Evolutionary conservation across 305 asterid species (phyloP).

Genomic region (Andrographis paniculata): DNA sequence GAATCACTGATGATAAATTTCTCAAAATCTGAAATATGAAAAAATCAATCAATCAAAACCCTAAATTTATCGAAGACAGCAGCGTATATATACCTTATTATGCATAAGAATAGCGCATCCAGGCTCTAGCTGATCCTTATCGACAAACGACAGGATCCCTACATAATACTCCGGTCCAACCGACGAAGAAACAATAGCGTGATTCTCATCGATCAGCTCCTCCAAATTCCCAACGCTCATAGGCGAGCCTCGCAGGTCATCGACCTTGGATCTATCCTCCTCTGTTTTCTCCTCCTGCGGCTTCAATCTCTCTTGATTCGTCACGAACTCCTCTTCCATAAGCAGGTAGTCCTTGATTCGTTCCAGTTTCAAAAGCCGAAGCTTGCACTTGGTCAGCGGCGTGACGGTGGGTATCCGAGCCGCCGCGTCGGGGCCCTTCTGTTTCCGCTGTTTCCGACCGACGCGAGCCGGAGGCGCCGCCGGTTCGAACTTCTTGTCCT

Average conservation of each 20-base stretch:
- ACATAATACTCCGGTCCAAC: slow-evolving; percentile 83
- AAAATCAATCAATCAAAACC: slow-evolving; percentile 9
- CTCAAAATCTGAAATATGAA: slow-evolving; percentile 12
- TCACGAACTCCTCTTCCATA: slow-evolving; percentile 77
- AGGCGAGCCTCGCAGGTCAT: slow-evolving; percentile 64
- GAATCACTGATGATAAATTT: background rate
- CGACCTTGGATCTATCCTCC: slow-evolving; percentile 72
- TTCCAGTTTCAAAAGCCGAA: slow-evolving; percentile 53
- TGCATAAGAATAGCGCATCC: slow-evolving; percentile 81
- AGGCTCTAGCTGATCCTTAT: slow-evolving; percentile 79
- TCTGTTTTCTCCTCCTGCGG: slow-evolving; percentile 87
- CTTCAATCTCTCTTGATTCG: slow-evolving; percentile 66
- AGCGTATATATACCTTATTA: slow-evolving; percentile 39
- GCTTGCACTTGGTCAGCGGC: slow-evolving; percentile 61
- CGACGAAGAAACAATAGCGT: slow-evolving; percentile 61
- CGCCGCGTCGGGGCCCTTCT: slow-evolving; percentile 71
- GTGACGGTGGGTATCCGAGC: slow-evolving; percentile 60
- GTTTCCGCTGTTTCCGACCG: slow-evolving; percentile 73
- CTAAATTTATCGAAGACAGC: slow-evolving; percentile 4
- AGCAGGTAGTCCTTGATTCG: slow-evolving; percentile 59
- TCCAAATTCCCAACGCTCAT: slow-evolving; percentile 76
- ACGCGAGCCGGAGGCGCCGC: slow-evolving; percentile 84
- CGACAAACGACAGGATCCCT: slow-evolving; percentile 69
- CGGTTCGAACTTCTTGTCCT: slow-evolving; percentile 70
- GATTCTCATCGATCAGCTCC: slow-evolving; percentile 79